Percentiles rank a stretch among this genome's conserved stretches.
Conservation (phyloP, 352 stramenopile species). For the Phytophthora chlamydospora region DNA sequence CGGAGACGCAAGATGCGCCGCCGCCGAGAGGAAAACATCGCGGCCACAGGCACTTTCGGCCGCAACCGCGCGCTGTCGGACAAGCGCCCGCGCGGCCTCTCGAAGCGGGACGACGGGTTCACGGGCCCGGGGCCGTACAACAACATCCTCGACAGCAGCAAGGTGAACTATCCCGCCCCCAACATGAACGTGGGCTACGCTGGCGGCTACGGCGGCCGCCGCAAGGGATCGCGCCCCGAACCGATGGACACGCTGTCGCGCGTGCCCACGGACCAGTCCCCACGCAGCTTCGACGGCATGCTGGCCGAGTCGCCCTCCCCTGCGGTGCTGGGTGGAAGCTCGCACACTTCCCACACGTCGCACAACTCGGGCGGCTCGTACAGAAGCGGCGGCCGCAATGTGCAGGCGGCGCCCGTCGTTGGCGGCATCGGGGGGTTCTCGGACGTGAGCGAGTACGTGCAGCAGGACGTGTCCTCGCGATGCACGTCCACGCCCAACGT, state of each 20-base stretch:
- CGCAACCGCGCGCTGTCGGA: slow-evolving; percentile 30
- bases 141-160: slow-evolving; percentile 60
- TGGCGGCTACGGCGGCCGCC: slow-evolving; percentile 32
- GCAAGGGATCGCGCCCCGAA: slow-evolving; percentile 39
- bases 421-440: slow-evolving; percentile 49
- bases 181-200: slow-evolving; percentile 17
- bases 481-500: slow-evolving; percentile 66
- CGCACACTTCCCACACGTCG: slow-evolving; percentile 17
- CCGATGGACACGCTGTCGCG: slow-evolving; percentile 46
- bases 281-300: slow-evolving; percentile 63
- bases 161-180: slow-evolving; percentile 33
- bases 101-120: slow-evolving; percentile 46
- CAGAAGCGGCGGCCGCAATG: slow-evolving; percentile 31
- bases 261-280: slow-evolving; percentile 46
- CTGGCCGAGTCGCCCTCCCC: slow-evolving; percentile 53
- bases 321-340: slow-evolving; percentile 47
- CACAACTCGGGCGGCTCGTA: slow-evolving; percentile 32
- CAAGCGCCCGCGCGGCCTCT: slow-evolving; percentile 52
- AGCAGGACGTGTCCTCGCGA: slow-evolving; percentile 56
- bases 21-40: slow-evolving; percentile 26
- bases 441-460: slow-evolving; percentile 53
- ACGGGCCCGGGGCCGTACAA: slow-evolving; percentile 50
- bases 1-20: slow-evolving; percentile 49
- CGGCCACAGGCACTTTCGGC: slow-evolving; percentile 22
- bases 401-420: slow-evolving; percentile 19